Base-by-base conservation (phyloP, 1,284 basidiomycete genomes). In the Coniferiporia weirii region DNA sequence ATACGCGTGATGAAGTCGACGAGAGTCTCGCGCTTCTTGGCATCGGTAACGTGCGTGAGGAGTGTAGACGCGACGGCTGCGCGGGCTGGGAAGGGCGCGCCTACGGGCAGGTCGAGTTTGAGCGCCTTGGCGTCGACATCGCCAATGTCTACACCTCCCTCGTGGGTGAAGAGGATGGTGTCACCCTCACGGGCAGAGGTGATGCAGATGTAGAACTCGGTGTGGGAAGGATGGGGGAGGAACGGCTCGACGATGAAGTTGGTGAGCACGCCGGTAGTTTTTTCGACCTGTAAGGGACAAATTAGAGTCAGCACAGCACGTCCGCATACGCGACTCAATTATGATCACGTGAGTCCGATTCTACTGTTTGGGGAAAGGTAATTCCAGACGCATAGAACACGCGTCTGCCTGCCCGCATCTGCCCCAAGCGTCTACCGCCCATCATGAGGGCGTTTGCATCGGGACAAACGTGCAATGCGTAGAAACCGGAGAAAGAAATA, bases 211-310 rank as follows among this genome's bases (percentile, higher is more conserved):
- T 98, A 99, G 79, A 94, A 98, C 74, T 99, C 96, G 66, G 93
- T 92, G 73, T 95, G 81, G 62, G 92, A 85, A 3, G 92, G 88
- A 73, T 99, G 96, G 55, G 96, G 96, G 61, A 96, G 83, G 87
- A 99, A 98, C 38, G 96, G 96, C 78, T 99, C 96, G 66, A 98
- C 85, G 75, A 99, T 97, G 78, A 98, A 99, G 74, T 89, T 97
- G 82, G 90, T 96, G 68, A 99, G 83, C 27, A 93, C 96, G 64
- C 96, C 96, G 17, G 91, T 93, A 62, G 94, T 89, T 60, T 87
- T 81, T 79, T 98, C 96, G 64, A 98, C 96, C 87, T 94, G 71
- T 64, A 61, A n/a, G 12, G 17, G 47, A 27, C 27, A 27, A 27
- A 52, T 27, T 32, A 32, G 32, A 27, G 22, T 50, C 20, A 54